phyloP scores from a whole-genome alignment of 1,284 basidiomycete species.

The Microbotryomycetes sp. region DNA sequence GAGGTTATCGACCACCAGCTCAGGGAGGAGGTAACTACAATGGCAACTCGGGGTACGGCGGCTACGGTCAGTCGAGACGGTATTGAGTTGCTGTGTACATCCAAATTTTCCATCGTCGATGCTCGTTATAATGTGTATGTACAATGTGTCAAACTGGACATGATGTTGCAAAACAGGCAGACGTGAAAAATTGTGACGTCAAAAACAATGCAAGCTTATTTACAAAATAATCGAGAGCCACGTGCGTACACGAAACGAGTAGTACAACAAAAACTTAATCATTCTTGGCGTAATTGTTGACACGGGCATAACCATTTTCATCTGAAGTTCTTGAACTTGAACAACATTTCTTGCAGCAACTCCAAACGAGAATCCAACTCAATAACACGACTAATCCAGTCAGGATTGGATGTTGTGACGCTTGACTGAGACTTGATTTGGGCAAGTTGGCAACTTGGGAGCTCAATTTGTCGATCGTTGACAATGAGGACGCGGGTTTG shows the following conservation, averaged over 20 bases:
- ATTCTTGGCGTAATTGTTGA: not conserved
- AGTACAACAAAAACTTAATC: too few relatives aligned
- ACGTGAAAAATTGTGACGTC: too few relatives aligned
- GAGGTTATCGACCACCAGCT: slow-evolving; percentile 4
- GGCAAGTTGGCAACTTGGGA: not conserved
- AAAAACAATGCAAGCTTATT: too few relatives aligned
- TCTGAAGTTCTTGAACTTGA: not conserved
- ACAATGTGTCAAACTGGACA: too few relatives aligned
- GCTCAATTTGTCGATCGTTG: not conserved
- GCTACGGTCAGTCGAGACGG: slow-evolving; percentile 11
- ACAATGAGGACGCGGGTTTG: slow-evolving; percentile 42
- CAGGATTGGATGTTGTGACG: not conserved
- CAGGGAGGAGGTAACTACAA: slow-evolving; percentile 1
- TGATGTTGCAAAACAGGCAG: too few relatives aligned
- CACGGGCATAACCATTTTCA: not conserved
- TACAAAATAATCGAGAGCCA: too few relatives aligned
- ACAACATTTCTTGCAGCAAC: not conserved
- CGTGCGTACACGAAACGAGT: too few relatives aligned
- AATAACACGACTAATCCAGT: not conserved
- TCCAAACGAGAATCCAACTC: not conserved
- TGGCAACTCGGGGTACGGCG: slow-evolving; percentile 4
- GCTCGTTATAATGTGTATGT: too few relatives aligned
- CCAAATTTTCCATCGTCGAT: too few relatives aligned
- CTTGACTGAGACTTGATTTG: not conserved
- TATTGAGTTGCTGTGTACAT: too few relatives aligned